Percentiles rank a stretch among this genome's conserved stretches.
Conservation (phyloP, 495 filamentous ascomycete species). For the Aspergillus ostianus region DNA sequence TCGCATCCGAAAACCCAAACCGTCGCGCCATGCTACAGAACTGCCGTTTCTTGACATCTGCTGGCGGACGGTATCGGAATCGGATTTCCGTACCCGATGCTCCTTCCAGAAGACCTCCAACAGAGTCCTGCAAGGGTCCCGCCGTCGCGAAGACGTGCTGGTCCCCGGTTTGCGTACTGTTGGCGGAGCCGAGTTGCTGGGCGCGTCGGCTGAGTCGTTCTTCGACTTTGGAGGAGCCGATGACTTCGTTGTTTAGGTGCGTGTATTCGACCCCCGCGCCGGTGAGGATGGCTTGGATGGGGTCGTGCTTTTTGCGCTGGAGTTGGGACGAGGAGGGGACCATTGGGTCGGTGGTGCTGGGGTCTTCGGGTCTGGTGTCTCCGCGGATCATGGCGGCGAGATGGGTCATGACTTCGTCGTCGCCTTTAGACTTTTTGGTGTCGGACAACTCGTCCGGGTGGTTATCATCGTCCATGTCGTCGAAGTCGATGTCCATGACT, state of each 20-base stretch:
- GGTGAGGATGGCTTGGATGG: constrained; percentile 85
- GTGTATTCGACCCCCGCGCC: constrained; percentile 91
- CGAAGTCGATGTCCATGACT: constrained; percentile 70
- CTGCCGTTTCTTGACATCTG: constrained; percentile 72
- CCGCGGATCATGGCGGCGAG: constrained; percentile 68
- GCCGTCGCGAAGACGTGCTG: constrained; percentile 46
- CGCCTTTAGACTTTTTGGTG: constrained; percentile 24
- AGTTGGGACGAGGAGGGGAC: not conserved
- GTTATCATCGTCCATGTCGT: constrained; percentile 54
- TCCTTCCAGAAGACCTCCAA: not conserved
- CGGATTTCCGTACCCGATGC: constrained; percentile 26
- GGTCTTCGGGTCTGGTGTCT: constrained; percentile 31
- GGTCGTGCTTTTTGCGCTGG: constrained; percentile 57
- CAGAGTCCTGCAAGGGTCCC: constrained; percentile 7
- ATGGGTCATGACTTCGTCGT: constrained; percentile 71
- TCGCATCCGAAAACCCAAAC: constrained; percentile 73
- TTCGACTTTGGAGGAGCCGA: constrained; percentile 85
- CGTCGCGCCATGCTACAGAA: constrained; percentile 85
- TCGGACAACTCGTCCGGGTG: constrained; percentile 6
- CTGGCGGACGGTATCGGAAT: constrained; percentile 73
- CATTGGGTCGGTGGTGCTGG: not conserved
- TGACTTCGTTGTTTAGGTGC: constrained; percentile 93
- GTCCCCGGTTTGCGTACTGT: constrained; percentile 50
- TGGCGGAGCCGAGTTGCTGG: constrained; percentile 55
- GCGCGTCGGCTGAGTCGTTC: constrained; percentile 74